Evolutionary conservation across 495 filamentous ascomycete species (phyloP), one percentile per base, ranked within the genome.

Genomic region (Hypoxylon fuscum): DNA sequence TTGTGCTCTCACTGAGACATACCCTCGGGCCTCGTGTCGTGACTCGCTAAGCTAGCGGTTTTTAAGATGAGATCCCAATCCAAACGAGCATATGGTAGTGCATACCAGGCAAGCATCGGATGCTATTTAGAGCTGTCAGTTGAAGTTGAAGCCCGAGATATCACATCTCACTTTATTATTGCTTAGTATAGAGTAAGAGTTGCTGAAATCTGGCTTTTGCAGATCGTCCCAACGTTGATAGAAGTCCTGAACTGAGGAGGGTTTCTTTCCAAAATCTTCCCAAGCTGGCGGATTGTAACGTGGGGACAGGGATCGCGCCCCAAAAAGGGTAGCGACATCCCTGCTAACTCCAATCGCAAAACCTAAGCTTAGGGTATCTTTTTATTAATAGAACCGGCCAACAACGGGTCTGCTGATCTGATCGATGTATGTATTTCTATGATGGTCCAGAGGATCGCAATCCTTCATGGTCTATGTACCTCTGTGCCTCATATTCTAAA

Each of bases 301-400:
- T 45, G 21, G 40, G 11, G 17, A 35, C 35, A 42, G 25, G 37
- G 25, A 22, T 34, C 11, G 8, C 9, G 4, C 5, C 4, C 50
- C 50, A 15, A 54, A 44, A 54, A 22, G 37, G 10, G 50, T 2
- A 54, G 23, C 7, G 42, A 22, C 35, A 54, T 43, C 38, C 50
- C 50, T 54, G 17, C 50, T 12, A 35, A 10, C 25, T 10, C 18
- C 23, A 45, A 2, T 15, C 11, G 25, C 21, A 9, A 38, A 18
- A 22, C 7, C 18, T 5, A 5, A 15, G 10, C 23, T 29, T 27
- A 43, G 32, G 43, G 29, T 43, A 5, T 10, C 21, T 31, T 41
- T 27, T 54, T 54, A 54, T 43, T 43, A 43, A 43, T 54, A 54
- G 50, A 52, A 52, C 20, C 21, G 20, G 20, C 7, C 17, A 50